These are phyloP conservation scores for Coemansia sp. DNA, from an alignment of 192 early-diverging fungal genomes.

Conservation along the genomic window DNA sequence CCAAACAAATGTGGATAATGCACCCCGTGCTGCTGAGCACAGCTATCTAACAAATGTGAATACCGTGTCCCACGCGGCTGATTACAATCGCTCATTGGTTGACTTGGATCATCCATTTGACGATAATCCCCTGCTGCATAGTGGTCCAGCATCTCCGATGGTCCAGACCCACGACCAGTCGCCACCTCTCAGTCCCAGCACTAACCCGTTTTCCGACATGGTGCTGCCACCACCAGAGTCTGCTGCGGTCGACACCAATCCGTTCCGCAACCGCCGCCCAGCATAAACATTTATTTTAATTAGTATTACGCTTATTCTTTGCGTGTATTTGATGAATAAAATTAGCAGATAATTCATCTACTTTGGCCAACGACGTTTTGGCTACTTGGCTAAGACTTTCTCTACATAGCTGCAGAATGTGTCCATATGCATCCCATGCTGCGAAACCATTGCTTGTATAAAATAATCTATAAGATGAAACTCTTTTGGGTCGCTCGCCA, in stretches of 20 bases:
- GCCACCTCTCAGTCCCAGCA: slow-evolving; percentile 72
- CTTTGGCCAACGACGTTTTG: neutral
- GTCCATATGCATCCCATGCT: slow-evolving; percentile 32
- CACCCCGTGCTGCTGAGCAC: neutral
- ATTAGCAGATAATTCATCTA: slow-evolving; percentile 18
- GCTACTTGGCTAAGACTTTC: slow-evolving; percentile 6
- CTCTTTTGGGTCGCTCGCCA: neutral
- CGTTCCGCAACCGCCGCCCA: slow-evolving; percentile 3
- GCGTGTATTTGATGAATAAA: neutral
- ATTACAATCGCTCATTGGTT: neutral
- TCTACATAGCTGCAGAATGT: slow-evolving; percentile 23
- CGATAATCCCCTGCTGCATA: slow-evolving; percentile 22
- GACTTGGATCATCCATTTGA: slow-evolving; percentile 28
- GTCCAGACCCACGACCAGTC: slow-evolving; percentile 87
- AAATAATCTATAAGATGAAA: slow-evolving; percentile 36
- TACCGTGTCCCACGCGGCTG: neutral
- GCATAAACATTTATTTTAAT: neutral
- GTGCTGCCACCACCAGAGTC: neutral
- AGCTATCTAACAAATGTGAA: neutral
- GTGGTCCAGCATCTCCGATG: neutral
- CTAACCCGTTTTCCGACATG: neutral
- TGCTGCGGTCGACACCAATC: neutral
- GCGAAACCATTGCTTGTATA: slow-evolving; percentile 31
- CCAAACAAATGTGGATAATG: neutral
- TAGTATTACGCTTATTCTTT: neutral